These are phyloP conservation scores for Stipa capillata DNA, from an alignment of 176 grass and related monocot species.

Conservation along the genomic window DNA sequence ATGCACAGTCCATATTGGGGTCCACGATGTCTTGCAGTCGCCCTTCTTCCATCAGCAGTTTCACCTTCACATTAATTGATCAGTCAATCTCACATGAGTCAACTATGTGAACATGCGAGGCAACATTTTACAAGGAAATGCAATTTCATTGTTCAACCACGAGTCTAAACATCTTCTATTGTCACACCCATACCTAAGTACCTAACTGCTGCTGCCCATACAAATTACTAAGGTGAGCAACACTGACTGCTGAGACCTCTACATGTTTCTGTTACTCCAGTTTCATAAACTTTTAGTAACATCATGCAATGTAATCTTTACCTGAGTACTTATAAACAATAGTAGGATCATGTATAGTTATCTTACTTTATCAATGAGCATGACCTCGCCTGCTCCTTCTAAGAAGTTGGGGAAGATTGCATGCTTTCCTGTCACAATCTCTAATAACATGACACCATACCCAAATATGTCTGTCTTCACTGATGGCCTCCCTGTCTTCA, in stretches of 20 bases:
- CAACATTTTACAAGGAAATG: not conserved
- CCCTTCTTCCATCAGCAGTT: conserved; percentile 33
- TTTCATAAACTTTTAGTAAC: not conserved
- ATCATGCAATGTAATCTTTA: not conserved
- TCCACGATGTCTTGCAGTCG: conserved; percentile 40
- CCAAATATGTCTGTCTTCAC: conserved; percentile 91
- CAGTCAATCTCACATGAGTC: conserved; percentile 2
- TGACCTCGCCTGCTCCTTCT: conserved; percentile 56
- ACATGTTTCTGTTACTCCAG: not conserved
- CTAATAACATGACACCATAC: conserved; percentile 74
- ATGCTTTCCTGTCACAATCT: conserved; percentile 65
- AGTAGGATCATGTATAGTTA: not conserved
- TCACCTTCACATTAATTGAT: conserved; percentile 44
- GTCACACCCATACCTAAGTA: not conserved
- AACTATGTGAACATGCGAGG: not conserved
- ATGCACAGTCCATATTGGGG: conserved; percentile 40
- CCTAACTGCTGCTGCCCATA: not conserved
- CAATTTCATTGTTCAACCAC: not conserved
- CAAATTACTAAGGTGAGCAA: conserved; percentile 3
- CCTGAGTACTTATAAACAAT: not conserved
- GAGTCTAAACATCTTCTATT: conserved; percentile 1
- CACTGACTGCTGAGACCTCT: not conserved
- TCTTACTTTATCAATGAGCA: conserved; percentile 73
- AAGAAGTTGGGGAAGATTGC: conserved; percentile 42
- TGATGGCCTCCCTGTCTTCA: conserved; percentile 72